Conservation (phyloP, 345 rosid species). For the Syzygium grande region DNA sequence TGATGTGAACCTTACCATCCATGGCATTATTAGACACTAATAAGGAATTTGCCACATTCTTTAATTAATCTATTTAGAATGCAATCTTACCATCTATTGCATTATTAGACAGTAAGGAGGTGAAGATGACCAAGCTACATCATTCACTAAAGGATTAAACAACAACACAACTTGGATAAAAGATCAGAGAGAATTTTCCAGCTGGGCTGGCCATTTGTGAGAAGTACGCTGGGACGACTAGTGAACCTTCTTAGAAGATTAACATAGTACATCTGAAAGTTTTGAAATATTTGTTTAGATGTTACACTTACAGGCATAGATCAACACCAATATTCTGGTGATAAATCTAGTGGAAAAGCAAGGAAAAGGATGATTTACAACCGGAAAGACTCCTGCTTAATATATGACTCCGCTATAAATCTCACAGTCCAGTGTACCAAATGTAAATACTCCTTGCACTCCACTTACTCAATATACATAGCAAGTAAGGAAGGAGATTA, state of each 20-base stretch:
- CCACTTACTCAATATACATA: no score
- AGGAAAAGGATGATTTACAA: no score
- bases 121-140: neutral
- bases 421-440: no score
- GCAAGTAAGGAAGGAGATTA: no score
- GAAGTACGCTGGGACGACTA: neutral
- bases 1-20: no score
- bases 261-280: neutral
- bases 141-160: neutral
- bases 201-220: neutral
- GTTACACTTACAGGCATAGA: neutral
- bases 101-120: neutral
- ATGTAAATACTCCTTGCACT: no score
- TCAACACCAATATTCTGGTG: neutral
- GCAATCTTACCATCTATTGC: neutral
- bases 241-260: neutral
- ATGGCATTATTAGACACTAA: no score
- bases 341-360: no score
- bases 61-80: no score
- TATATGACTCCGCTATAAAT: neutral
- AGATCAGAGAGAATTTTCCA: neutral
- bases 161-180: neutral
- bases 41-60: no score
- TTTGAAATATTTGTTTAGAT: no score
- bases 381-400: neutral